Base-by-base conservation (phyloP, 176 grass and related monocot genomes). In the Aegilops sharonensis region DNA sequence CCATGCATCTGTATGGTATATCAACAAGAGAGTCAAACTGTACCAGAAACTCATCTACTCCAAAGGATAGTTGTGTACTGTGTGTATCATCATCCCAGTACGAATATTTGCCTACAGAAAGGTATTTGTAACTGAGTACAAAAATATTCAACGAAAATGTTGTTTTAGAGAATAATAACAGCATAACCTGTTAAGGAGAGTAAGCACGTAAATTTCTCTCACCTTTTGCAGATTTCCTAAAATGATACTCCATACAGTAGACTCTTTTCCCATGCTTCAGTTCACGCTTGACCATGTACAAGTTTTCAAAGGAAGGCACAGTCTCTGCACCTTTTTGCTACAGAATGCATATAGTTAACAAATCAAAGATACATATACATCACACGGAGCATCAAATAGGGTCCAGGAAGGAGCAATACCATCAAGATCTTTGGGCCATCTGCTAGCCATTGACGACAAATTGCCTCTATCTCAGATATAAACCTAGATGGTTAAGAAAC, bases 381-480 rank as follows among this genome's bases (percentile, higher is more conserved):
- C 54, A 43, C 40, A 66, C 0, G 70, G 20, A 34, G 36, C 11
- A 86, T 27, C 35, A 80, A 50, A 70, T 71, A 21, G 82, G 73
- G 32, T 78, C 23, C 67, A 36, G 59, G 15, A 84, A 86, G 80
- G 89, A 75, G 57, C 1, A 60, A 67, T 98, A 98, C 97, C 92
- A 88, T 86, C 83, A 98, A 88, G 60, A 87, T 95, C 72, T 94
- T 98, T 45, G 88, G 84, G 35, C 97, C 97, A 85, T 98, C 92
- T 66, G 90, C 88, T 52, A 98, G 72, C 97, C 97, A 98, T 78
- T 92, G 90, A 71, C 93, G 97, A 60, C 93, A 98, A 88, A 93
- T 88, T 88, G 94, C 93, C 79, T 98, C 97, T 79, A 93, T 92
- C 83, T 98, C 97, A 35, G 97, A 98, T 89, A 98, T 98, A 82